Conservation (phyloP, 2,329 filamentous ascomycete species). For the Cercospora sp. region DNA sequence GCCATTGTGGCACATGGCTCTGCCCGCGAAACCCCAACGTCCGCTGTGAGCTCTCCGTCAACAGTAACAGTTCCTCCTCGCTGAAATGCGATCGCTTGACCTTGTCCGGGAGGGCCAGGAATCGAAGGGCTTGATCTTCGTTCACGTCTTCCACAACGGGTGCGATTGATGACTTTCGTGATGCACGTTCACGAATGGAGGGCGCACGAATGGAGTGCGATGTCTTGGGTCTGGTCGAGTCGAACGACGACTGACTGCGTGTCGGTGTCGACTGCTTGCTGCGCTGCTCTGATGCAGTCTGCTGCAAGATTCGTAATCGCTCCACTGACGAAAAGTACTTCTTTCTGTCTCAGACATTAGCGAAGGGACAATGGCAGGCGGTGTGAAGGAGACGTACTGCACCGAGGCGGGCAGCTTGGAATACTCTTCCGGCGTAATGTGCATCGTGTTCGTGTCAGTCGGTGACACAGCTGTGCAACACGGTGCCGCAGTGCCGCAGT, state of each 20-base stretch:
- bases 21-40: conserved; percentile 26
- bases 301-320: conserved; percentile 65
- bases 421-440: conserved; percentile 42
- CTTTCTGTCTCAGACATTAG: conserved; percentile 40
- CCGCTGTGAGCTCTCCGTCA: conserved; percentile 56
- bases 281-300: conserved; percentile 40
- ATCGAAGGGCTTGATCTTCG: conserved; percentile 53
- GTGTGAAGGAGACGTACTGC: conserved; percentile 41
- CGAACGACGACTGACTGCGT: conserved; percentile 32
- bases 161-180: conserved; percentile 15
- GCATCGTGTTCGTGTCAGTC: conserved; percentile 23
- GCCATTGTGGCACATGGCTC: conserved; percentile 5
- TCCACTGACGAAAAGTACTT: conserved; percentile 76
- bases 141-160: conserved; percentile 33
- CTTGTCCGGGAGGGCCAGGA: conserved; percentile 69
- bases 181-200: conserved; percentile 15
- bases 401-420: conserved; percentile 46
- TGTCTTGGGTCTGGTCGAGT: conserved; percentile 30
- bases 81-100: conserved; percentile 70
- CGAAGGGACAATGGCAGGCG: conserved; percentile 18
- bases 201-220: conserved; percentile 20
- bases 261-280: conserved; percentile 24
- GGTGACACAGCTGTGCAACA: not conserved
- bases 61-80: conserved; percentile 66
- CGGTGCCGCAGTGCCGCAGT: not conserved